Conservation (phyloP, 495 filamentous ascomycete genomes). For the Chaetomium tenue region DNA sequence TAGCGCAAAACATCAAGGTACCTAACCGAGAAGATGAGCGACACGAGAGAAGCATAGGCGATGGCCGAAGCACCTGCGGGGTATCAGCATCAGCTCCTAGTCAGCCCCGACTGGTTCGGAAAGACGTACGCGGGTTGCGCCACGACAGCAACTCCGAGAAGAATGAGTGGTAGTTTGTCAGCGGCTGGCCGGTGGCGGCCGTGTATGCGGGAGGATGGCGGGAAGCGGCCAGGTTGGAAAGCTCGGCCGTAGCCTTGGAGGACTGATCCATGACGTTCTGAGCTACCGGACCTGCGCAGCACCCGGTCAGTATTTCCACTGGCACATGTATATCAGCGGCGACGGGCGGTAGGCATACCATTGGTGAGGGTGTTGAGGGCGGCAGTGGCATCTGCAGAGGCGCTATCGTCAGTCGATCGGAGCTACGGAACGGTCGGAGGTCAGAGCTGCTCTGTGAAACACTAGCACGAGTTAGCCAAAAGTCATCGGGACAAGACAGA, state of each 20-base stretch:
- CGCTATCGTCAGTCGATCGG: slow-evolving; percentile 24
- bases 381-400: slow-evolving; percentile 41
- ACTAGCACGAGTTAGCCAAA: slow-evolving; percentile 36
- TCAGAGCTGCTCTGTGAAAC: slow-evolving; percentile 32
- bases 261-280: slow-evolving; percentile 72
- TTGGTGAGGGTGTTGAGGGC: slow-evolving; percentile 43
- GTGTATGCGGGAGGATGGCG: slow-evolving; percentile 65
- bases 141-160: slow-evolving; percentile 81
- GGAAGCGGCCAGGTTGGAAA: slow-evolving; percentile 70
- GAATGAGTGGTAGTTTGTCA: slow-evolving; percentile 96
- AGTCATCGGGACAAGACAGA: slow-evolving; percentile 9
- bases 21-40: slow-evolving; percentile 82
- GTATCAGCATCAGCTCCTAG: slow-evolving; percentile 46
- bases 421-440: slow-evolving; percentile 18
- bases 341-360: slow-evolving; percentile 35
- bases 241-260: slow-evolving; percentile 68
- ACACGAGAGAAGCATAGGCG: slow-evolving; percentile 69
- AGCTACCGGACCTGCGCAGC: slow-evolving; percentile 64
- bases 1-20: slow-evolving; percentile 88
- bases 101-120: slow-evolving; percentile 49
- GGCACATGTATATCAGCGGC: neutral
- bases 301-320: slow-evolving; percentile 27
- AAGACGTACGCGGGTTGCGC: slow-evolving; percentile 52
- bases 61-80: slow-evolving; percentile 74
- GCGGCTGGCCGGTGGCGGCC: slow-evolving; percentile 77